A percentile compares a stretch with the other conserved stretches of the same genome.
Evolutionary conservation across 192 early-diverging fungal species (phyloP).

Genomic region (Podila verticillata): DNA sequence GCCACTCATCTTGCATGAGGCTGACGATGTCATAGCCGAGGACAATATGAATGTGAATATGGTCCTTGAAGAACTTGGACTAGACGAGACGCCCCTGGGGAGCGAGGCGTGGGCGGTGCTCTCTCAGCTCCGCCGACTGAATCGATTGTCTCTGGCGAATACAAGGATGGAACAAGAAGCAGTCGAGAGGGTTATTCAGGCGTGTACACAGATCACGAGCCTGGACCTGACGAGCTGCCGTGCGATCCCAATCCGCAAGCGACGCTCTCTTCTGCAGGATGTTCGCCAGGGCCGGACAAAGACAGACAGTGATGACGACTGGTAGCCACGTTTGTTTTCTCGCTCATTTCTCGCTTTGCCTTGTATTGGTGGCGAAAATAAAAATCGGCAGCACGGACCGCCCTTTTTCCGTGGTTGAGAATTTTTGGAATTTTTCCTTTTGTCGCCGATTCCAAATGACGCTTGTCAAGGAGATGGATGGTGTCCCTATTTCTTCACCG

Average conservation of each 20-base stretch:
- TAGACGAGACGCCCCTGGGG: conserved; percentile 30
- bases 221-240: conserved; percentile 43
- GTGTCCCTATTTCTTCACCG: not conserved
- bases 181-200: conserved; percentile 15
- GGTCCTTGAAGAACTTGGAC: conserved; percentile 25
- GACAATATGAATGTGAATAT: conserved; percentile 1
- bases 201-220: conserved; percentile 13
- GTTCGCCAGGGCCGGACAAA: conserved; percentile 2
- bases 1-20: not conserved
- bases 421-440: too few relatives aligned
- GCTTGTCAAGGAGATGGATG: too few relatives aligned
- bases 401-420: too few relatives aligned
- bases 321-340: not conserved
- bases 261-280: conserved; percentile 28
- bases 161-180: conserved; percentile 21
- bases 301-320: not conserved
- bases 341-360: not conserved
- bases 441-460: too few relatives aligned
- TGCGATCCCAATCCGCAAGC: conserved; percentile 20
- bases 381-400: too few relatives aligned
- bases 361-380: too few relatives aligned
- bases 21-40: not conserved
- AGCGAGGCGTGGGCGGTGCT: conserved; percentile 14
- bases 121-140: conserved; percentile 6
- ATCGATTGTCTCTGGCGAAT: conserved; percentile 28